Evolutionary conservation across 208 protist species (phyloP), one percentile per base, ranked within the genome.

Genomic region (Crithidia mellificae): DNA sequence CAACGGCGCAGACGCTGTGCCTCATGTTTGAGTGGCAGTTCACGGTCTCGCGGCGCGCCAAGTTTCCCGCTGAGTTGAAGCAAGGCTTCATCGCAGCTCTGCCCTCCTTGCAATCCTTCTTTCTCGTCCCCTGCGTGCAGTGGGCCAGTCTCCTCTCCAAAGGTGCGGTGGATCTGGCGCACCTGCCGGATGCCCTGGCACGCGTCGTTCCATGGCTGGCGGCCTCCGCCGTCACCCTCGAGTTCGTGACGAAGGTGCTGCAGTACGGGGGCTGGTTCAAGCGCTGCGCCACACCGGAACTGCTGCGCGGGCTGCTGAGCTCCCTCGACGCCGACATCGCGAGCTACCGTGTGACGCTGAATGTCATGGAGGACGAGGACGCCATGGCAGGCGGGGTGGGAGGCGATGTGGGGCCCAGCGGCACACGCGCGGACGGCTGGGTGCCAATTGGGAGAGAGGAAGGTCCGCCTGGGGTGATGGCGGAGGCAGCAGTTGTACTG

Each of bases 251-350:
- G 22, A 72, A 71, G 27, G 73, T 83, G 17, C 41, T 87, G 41
- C 57, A 70, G 58, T 59, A 69, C 27, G 66, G 63, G 32, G 68
- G 72, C 15, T 87, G 77, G 81, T 71, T 68, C 64, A 80, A 75
- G 57, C 51, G 64, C 32, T 53, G 52, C 20, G 63, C 72, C 25
- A 67, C 46, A 17, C 41, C 59, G 1, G 58, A 69, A 57, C 41
- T 87, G 53, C 54, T 79, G 29, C 49, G 43, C 27, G 52, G 29
- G 36, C 46, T 78, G 29, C 58, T 87, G 39, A 64, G 50, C 9
- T 73, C 61, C 39, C 56, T 84, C 39, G 67, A 81, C 56, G 54
- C 66, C 14, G 78, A 87, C 64, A 34, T 51, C 14, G 30, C 12
- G 22, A 46, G 59, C 36, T 81, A 81, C 46, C 25, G 20, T 15